A percentile compares a stretch with the other conserved stretches of the same genome.
Evolutionary conservation across 2,329 filamentous ascomycete genomes (phyloP).

Genomic region (Aspergillus calidoustus): DNA sequence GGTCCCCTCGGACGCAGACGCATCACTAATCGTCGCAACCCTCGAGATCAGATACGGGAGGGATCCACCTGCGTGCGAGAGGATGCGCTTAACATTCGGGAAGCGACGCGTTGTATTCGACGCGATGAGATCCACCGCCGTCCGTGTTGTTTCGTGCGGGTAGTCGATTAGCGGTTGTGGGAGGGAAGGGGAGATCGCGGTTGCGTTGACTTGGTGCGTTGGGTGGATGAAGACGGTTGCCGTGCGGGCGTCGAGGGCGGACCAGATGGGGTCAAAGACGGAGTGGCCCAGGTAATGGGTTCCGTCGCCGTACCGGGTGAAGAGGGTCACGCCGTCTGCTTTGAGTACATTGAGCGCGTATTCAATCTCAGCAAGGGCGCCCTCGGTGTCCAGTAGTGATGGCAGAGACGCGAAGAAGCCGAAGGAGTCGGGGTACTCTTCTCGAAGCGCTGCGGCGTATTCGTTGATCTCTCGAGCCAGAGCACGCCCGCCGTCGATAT

Average conservation of each 20-base stretch:
- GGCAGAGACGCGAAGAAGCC: slow-evolving; percentile 15
- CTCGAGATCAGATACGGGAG: slow-evolving; percentile 49
- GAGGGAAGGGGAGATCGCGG: slow-evolving; percentile 37
- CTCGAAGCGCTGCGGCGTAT: slow-evolving; percentile 10
- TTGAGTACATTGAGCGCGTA: slow-evolving; percentile 15
- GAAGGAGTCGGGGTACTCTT: slow-evolving; percentile 5
- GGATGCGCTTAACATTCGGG: slow-evolving; percentile 51
- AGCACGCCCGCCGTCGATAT: neutral
- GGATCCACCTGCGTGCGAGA: slow-evolving; percentile 54
- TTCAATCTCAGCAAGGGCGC: slow-evolving; percentile 11
- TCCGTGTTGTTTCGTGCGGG: slow-evolving; percentile 52
- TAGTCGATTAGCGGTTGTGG: slow-evolving; percentile 51
- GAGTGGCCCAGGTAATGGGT: slow-evolving; percentile 52
- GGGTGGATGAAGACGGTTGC: slow-evolving; percentile 54
- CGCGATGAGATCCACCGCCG: slow-evolving; percentile 50
- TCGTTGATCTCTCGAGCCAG: slow-evolving; percentile 14
- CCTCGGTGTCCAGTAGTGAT: slow-evolving; percentile 11
- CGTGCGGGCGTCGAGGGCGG: slow-evolving; percentile 43
- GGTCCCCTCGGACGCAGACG: no score
- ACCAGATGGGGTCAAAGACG: slow-evolving; percentile 48
- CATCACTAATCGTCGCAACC: slow-evolving; percentile 24
- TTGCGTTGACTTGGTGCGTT: slow-evolving; percentile 44
- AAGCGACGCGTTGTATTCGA: slow-evolving; percentile 34
- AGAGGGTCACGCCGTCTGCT: slow-evolving; percentile 52
- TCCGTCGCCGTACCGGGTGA: slow-evolving; percentile 53